Evolutionary conservation across 1,284 basidiomycete genomes (phyloP).

Genomic region (Sutorius eximius): DNA sequence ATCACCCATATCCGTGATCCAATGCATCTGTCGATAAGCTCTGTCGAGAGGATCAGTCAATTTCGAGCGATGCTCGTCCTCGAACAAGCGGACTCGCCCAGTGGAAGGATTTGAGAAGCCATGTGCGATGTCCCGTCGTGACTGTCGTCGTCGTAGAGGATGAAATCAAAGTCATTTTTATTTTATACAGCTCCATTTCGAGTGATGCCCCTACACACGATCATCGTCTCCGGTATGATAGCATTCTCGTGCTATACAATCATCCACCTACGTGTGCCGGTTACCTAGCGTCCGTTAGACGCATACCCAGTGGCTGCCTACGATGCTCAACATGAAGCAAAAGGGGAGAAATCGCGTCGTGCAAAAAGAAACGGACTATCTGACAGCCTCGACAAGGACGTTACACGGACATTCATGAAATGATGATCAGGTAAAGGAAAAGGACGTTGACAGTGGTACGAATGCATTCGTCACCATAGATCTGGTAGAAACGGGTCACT

Average conservation of each 20-base stretch:
- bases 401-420: slow-evolving; percentile 27
- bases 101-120: slow-evolving; percentile 68
- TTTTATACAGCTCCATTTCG: slow-evolving; percentile 11
- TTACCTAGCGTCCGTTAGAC: slow-evolving; percentile 37
- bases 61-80: neutral
- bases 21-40: slow-evolving; percentile 93
- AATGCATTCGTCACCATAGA: slow-evolving; percentile 8
- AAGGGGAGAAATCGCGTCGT: slow-evolving; percentile 12
- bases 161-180: neutral
- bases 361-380: slow-evolving; percentile 13
- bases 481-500: slow-evolving; percentile 27
- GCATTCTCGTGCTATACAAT: slow-evolving; percentile 19
- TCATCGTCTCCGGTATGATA: slow-evolving; percentile 22
- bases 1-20: slow-evolving; percentile 95
- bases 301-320: slow-evolving; percentile 21
- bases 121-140: slow-evolving; percentile 33
- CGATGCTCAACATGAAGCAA: slow-evolving; percentile 25
- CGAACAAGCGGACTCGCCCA: slow-evolving; percentile 33
- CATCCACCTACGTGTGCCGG: slow-evolving; percentile 19
- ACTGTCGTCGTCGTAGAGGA: slow-evolving; percentile 4
- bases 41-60: slow-evolving; percentile 39
- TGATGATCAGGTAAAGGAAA: slow-evolving; percentile 15
- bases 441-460: neutral
- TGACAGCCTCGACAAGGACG: slow-evolving; percentile 8
- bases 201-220: slow-evolving; percentile 4